Percentiles rank a stretch among this genome's conserved stretches.
These are phyloP conservation scores for Schizothecium vesticola DNA, from an alignment of 495 filamentous ascomycete genomes.

Conservation along the genomic window DNA sequence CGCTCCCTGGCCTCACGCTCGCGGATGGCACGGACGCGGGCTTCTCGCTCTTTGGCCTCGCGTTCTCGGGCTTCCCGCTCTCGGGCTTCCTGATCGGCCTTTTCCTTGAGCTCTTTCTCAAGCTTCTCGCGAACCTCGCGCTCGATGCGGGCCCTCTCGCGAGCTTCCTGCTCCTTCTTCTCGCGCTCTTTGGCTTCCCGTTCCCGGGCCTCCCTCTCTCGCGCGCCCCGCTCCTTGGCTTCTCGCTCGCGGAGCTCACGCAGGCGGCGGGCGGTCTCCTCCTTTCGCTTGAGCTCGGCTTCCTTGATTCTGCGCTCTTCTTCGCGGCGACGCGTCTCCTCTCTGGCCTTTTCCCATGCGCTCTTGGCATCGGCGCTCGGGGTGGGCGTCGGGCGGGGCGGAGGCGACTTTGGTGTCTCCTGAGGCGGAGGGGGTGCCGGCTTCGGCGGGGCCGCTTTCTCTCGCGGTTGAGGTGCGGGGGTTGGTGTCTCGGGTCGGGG, in stretches of 20 bases:
- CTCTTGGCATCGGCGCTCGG: slow-evolving; percentile 35
- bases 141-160: slow-evolving; percentile 43
- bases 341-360: slow-evolving; percentile 65
- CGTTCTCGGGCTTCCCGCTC: slow-evolving; percentile 9
- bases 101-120: slow-evolving; percentile 32
- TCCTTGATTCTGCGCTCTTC: slow-evolving; percentile 55
- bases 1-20: slow-evolving; percentile 25
- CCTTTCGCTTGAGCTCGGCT: slow-evolving; percentile 42
- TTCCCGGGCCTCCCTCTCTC: slow-evolving; percentile 47
- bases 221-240: slow-evolving; percentile 48
- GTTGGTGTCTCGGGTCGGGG: slow-evolving; percentile 1
- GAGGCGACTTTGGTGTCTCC: slow-evolving; percentile 37
- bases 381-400: slow-evolving; percentile 24
- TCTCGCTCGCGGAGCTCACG: slow-evolving; percentile 57
- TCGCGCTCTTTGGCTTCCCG: slow-evolving; percentile 33
- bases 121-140: slow-evolving; percentile 43
- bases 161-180: slow-evolving; percentile 32
- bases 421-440: slow-evolving; percentile 17
- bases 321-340: slow-evolving; percentile 59
- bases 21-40: slow-evolving; percentile 1
- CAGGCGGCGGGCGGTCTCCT: slow-evolving; percentile 46
- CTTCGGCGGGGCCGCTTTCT: slow-evolving; percentile 26
- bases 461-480: slow-evolving; percentile 2
- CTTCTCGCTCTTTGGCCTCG: neutral
- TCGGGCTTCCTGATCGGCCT: slow-evolving; percentile 19